Evolutionary conservation across 495 filamentous ascomycete species (phyloP).

Genomic region (Neurospora intermedia): DNA sequence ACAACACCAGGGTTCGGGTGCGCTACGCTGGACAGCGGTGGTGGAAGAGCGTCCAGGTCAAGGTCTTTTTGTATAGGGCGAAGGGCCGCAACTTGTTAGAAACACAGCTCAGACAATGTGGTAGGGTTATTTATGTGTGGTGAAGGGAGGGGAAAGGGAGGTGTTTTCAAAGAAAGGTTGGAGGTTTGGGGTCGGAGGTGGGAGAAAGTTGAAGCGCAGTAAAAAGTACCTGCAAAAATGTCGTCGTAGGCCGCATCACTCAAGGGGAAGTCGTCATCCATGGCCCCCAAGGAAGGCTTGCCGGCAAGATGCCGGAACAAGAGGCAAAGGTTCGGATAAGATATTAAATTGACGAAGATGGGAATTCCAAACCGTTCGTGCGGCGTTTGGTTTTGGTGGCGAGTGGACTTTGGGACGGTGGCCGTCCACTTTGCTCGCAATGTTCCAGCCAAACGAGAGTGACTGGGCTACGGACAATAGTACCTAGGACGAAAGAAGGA

Average conservation of each 20-base stretch:
- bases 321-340: not conserved
- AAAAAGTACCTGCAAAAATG: conserved; percentile 3
- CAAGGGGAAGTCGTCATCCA: conserved; percentile 3
- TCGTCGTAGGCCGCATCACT: conserved; percentile 1
- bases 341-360: not conserved
- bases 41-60: not conserved
- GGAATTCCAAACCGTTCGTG: not conserved
- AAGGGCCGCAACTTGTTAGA: not conserved
- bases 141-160: not conserved
- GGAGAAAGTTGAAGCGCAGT: not conserved
- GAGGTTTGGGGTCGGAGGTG: not conserved
- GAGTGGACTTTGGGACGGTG: not conserved
- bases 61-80: not conserved
- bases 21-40: not conserved
- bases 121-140: not conserved
- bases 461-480: not conserved
- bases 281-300: not conserved
- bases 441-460: not conserved
- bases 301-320: not conserved
- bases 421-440: not conserved
- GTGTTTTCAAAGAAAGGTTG: not conserved
- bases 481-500: not conserved
- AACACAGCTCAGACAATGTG: not conserved
- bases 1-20: not conserved
- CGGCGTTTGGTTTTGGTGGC: not conserved